A percentile compares a stretch with the other conserved stretches of the same genome.
phyloP scores from a whole-genome alignment of 2,329 filamentous ascomycete genomes.

The Cladosporium sp. region DNA sequence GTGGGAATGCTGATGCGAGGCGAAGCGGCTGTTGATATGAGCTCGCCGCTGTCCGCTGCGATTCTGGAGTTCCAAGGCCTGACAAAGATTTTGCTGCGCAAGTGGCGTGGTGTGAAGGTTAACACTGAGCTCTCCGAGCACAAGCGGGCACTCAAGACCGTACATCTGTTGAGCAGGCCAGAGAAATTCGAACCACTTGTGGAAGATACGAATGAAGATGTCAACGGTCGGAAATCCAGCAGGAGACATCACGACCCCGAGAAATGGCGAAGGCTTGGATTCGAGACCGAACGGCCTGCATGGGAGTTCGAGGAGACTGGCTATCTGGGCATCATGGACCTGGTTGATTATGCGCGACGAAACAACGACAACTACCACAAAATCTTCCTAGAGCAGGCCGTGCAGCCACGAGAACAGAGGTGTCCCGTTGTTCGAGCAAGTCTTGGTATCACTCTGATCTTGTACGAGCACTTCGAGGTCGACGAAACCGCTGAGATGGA shows the following conservation, averaged over 20 bases:
- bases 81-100: conserved; percentile 69
- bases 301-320: conserved; percentile 81
- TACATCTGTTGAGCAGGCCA: conserved; percentile 61
- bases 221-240: conserved; percentile 14
- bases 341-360: conserved; percentile 88
- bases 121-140: conserved; percentile 87
- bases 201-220: conserved; percentile 30
- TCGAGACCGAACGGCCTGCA: conserved; percentile 82
- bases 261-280: conserved; percentile 90
- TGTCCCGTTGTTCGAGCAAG: conserved; percentile 87
- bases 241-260: conserved; percentile 67
- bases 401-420: conserved; percentile 64
- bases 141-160: conserved; percentile 75
- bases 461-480: conserved; percentile 95
- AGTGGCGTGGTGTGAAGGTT: conserved; percentile 81
- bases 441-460: conserved; percentile 76
- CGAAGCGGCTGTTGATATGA: conserved; percentile 82
- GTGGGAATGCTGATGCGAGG: conserved; percentile 92
- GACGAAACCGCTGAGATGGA: conserved; percentile 44
- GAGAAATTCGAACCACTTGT: conserved; percentile 42
- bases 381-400: conserved; percentile 81
- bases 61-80: conserved; percentile 89
- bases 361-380: conserved; percentile 93
- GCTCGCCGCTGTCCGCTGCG: conserved; percentile 81
- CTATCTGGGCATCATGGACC: conserved; percentile 94